A percentile compares a stretch with the other conserved stretches of the same genome.
Evolutionary conservation across 305 asterid species (phyloP).

Genomic region (Solanum hybrid): DNA sequence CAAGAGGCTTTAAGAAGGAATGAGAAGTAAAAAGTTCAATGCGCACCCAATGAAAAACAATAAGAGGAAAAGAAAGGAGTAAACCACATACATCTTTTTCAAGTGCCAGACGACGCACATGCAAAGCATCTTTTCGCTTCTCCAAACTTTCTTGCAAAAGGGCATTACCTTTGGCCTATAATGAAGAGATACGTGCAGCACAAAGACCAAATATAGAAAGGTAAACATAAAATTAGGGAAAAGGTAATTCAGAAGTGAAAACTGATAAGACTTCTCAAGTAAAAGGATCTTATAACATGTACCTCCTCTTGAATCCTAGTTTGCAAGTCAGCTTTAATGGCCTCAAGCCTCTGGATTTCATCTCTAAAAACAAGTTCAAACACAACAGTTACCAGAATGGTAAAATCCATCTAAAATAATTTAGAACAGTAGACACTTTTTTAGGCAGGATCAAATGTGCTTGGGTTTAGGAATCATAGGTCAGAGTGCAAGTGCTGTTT

Average conservation of each 20-base stretch:
- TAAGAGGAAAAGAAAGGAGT: background rate
- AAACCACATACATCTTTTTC: conserved; percentile 67
- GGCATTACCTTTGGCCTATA: conserved; percentile 48
- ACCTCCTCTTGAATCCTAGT: conserved; percentile 61
- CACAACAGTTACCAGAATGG: conserved; percentile 5
- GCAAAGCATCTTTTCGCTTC: conserved; percentile 57
- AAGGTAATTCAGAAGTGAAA: background rate
- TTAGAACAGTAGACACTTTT: background rate
- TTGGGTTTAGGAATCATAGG: background rate
- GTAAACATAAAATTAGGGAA: background rate
- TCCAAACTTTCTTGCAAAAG: conserved; percentile 51
- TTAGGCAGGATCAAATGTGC: background rate
- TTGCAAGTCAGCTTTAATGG: conserved; percentile 51
- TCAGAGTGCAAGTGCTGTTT: background rate
- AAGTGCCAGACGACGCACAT: conserved; percentile 62
- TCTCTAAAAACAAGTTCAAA: conserved; percentile 36
- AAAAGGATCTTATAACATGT: conserved; percentile 11
- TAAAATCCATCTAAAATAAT: background rate
- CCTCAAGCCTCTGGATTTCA: conserved; percentile 62
- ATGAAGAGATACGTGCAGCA: background rate
- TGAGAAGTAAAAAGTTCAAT: background rate
- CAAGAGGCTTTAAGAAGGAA: background rate
- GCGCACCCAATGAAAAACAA: background rate
- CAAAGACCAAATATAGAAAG: background rate
- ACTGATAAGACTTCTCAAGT: background rate